Percentiles rank a stretch among this genome's conserved stretches.
phyloP scores from a whole-genome alignment of 169 alveolate genomes.

The Eimeria acervulina region DNA sequence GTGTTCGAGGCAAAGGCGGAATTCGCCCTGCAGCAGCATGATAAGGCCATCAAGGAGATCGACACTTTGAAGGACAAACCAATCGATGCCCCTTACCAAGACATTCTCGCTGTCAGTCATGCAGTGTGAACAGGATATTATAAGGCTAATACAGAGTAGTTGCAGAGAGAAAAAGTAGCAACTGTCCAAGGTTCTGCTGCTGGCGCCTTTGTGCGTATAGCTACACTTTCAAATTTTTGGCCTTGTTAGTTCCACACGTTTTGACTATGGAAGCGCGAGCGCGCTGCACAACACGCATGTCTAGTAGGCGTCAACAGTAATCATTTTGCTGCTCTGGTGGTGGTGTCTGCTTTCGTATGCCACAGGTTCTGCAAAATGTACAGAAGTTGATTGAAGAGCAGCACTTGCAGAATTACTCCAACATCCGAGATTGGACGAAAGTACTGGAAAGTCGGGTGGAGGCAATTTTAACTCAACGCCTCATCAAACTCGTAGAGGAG shows the following conservation, averaged over 20 bases:
- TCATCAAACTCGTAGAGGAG: constrained; percentile 73
- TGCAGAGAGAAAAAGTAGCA: not conserved
- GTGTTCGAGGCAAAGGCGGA: constrained; percentile 81
- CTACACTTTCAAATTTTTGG: no score
- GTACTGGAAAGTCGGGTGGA: constrained; percentile 80
- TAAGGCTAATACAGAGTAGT: not conserved
- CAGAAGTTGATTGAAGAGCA: constrained; percentile 86
- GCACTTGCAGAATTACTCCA: constrained; percentile 85
- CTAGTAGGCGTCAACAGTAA: not conserved
- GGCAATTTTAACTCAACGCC: constrained; percentile 55
- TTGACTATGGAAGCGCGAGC: not conserved
- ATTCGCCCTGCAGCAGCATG: constrained; percentile 51
- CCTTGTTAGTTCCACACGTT: not conserved
- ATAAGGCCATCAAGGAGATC: constrained; percentile 65
- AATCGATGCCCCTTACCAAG: constrained; percentile 60
- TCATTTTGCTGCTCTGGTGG: no score
- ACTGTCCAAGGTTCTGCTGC: not conserved
- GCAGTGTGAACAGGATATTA: not conserved
- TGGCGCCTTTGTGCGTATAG: not conserved
- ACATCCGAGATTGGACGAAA: constrained; percentile 83
- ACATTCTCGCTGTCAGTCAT: constrained; percentile 59
- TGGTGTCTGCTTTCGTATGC: not conserved
- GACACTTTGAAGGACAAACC: constrained; percentile 67
- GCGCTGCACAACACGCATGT: not conserved
- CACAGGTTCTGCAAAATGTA: constrained; percentile 81